These are phyloP conservation scores for Dothistroma septosporum DNA, from an alignment of 2,329 filamentous ascomycete genomes.

Conservation along the genomic window DNA sequence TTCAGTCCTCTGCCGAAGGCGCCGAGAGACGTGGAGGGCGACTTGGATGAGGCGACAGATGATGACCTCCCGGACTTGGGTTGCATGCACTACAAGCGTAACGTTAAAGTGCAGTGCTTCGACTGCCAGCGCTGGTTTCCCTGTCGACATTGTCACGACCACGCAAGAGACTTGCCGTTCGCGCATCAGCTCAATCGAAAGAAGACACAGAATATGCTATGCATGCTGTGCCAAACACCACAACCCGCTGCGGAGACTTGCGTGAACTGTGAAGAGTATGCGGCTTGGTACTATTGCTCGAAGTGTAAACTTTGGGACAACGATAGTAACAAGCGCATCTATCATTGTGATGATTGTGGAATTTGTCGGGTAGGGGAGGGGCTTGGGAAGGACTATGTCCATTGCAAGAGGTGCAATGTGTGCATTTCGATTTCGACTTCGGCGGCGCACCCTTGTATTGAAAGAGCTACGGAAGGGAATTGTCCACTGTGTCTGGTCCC, in stretches of 20 bases:
- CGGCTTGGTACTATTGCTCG: conserved; percentile 87
- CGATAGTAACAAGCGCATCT: conserved; percentile 82
- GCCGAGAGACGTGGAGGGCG: conserved; percentile 36
- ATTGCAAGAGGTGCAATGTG: conserved; percentile 95
- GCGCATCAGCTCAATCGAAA: conserved; percentile 63
- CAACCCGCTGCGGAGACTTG: conserved; percentile 79
- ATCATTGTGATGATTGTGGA: conserved; percentile 93
- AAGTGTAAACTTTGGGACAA: conserved; percentile 98
- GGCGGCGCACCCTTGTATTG: conserved; percentile 85
- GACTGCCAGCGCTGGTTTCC: conserved; percentile 90
- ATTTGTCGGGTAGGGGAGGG: conserved; percentile 90
- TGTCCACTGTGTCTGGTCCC: conserved; percentile 97
- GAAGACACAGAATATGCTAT: conserved; percentile 91
- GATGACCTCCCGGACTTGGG: conserved; percentile 57
- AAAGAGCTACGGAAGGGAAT: conserved; percentile 88
- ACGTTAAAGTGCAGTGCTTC: conserved; percentile 92
- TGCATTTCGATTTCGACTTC: conserved; percentile 88
- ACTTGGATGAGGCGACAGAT: conserved; percentile 37
- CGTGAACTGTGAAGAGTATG: conserved; percentile 66
- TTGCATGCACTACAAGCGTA: conserved; percentile 89
- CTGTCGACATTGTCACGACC: conserved; percentile 92
- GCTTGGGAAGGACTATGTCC: conserved; percentile 92
- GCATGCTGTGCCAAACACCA: conserved; percentile 86
- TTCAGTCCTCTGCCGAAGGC: conserved; percentile 32
- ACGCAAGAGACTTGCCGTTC: conserved; percentile 59